Percentiles rank a stretch among this genome's conserved stretches.
These are phyloP conservation scores for Musa beccarii DNA, from an alignment of 176 grass and related monocot species.

Conservation along the genomic window DNA sequence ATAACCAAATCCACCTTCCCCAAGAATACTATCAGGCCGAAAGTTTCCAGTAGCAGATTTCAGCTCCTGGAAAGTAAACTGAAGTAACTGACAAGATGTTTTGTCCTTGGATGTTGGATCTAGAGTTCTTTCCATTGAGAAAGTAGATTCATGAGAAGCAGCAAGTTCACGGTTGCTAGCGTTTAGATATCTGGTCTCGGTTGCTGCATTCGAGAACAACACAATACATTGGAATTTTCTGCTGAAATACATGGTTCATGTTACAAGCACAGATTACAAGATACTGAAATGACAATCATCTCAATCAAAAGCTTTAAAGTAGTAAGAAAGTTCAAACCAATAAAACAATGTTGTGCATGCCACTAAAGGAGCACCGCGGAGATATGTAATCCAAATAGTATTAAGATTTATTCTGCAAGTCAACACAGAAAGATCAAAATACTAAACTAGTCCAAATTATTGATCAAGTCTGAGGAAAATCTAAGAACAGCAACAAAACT, in stretches of 20 bases:
- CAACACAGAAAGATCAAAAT: neutral
- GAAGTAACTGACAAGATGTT: slow-evolving; percentile 50
- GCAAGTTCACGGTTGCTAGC: slow-evolving; percentile 58
- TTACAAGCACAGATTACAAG: neutral
- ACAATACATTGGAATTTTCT: neutral
- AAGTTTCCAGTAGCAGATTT: slow-evolving; percentile 95
- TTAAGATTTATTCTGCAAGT: neutral
- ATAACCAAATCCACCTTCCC: slow-evolving; percentile 96
- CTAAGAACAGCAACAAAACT: neutral
- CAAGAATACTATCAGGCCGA: slow-evolving; percentile 96
- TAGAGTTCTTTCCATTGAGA: slow-evolving; percentile 37
- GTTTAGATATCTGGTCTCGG: slow-evolving; percentile 70
- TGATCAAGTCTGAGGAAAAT: neutral
- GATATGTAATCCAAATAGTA: neutral
- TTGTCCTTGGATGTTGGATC: slow-evolving; percentile 44
- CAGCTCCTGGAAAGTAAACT: slow-evolving; percentile 95
- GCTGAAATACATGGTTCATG: neutral
- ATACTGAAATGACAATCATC: neutral
- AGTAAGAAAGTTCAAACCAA: neutral
- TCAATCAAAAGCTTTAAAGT: neutral
- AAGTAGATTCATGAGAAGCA: slow-evolving; percentile 39
- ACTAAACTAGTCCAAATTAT: neutral
- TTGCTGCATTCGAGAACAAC: slow-evolving; percentile 30
- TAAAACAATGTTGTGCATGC: neutral
- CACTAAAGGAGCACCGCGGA: neutral